Percentiles rank a stretch among this genome's conserved stretches.
Evolutionary conservation across 2,329 filamentous ascomycete species (phyloP).

Genomic region (Phialophora chinensis): DNA sequence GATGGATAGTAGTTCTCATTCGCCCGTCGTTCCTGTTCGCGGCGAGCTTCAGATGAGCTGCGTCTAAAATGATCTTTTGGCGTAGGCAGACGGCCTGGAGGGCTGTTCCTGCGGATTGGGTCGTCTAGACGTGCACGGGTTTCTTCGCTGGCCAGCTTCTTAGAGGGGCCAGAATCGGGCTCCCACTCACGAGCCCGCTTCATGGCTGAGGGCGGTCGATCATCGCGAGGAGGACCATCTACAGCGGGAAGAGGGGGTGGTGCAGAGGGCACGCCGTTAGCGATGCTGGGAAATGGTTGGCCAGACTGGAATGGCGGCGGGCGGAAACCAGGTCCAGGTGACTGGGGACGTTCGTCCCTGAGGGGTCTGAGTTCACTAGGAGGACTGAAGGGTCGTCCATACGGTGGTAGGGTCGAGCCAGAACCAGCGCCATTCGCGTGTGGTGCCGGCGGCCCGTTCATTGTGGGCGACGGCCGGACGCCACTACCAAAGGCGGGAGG

Average conservation of each 20-base stretch:
- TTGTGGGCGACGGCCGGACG: constrained; percentile 54
- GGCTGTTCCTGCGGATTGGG: constrained; percentile 75
- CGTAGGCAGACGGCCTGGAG: constrained; percentile 63
- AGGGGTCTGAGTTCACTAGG: constrained; percentile 82
- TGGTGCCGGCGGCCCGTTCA: constrained; percentile 59
- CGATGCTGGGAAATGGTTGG: constrained; percentile 69
- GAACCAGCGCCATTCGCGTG: constrained; percentile 63
- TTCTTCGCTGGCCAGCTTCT: constrained; percentile 90
- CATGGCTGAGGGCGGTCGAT: constrained; percentile 77
- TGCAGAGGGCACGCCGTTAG: constrained; percentile 67
- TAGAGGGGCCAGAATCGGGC: constrained; percentile 70
- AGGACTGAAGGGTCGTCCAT: constrained; percentile 76
- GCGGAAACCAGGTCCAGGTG: constrained; percentile 84
- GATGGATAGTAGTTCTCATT: constrained; percentile 88
- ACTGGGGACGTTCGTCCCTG: constrained; percentile 84
- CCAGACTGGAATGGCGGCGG: constrained; percentile 82
- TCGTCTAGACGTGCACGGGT: constrained; percentile 86
- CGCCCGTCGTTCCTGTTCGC: constrained; percentile 68
- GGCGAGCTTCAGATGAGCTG: constrained; percentile 70
- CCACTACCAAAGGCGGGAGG: constrained; percentile 49
- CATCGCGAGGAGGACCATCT: constrained; percentile 70
- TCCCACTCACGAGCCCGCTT: constrained; percentile 96
- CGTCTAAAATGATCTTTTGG: constrained; percentile 75
- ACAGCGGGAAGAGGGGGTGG: constrained; percentile 59
- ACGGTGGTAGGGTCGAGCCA: constrained; percentile 69